These are phyloP conservation scores for Lachnellula hyalina DNA, from an alignment of 2,329 filamentous ascomycete species.

Conservation along the genomic window DNA sequence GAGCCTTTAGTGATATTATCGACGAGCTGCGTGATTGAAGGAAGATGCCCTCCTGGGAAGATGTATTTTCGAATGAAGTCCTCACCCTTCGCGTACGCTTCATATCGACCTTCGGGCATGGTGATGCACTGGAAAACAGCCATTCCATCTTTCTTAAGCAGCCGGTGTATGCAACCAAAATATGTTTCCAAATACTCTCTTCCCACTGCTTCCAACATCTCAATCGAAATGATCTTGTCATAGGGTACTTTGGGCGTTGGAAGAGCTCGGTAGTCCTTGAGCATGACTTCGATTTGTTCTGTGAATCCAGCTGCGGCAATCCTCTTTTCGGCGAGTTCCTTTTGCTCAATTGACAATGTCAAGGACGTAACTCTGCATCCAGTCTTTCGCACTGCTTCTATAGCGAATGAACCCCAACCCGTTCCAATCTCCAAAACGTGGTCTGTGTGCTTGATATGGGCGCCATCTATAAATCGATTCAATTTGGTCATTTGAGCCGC, in stretches of 20 bases:
- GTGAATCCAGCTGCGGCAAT: constrained; percentile 56
- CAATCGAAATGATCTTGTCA: constrained; percentile 70
- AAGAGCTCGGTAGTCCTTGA: constrained; percentile 64
- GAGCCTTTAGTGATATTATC: constrained; percentile 57
- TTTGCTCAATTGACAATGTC: constrained; percentile 65
- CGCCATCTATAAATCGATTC: constrained; percentile 58
- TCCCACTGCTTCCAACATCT: constrained; percentile 74
- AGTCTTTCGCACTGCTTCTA: constrained; percentile 59
- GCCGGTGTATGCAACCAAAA: constrained; percentile 56
- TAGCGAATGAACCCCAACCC: constrained; percentile 71
- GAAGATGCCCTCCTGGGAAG: constrained; percentile 71
- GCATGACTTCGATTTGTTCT: constrained; percentile 56
- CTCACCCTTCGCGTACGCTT: constrained; percentile 59
- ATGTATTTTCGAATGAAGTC: constrained; percentile 76
- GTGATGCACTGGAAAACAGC: constrained; percentile 74
- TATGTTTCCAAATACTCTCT: constrained; percentile 62
- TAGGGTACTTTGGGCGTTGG: constrained; percentile 49
- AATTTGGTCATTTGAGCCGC: constrained; percentile 64
- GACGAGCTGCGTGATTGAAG: constrained; percentile 51
- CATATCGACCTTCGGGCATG: constrained; percentile 65
- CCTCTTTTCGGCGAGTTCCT: constrained; percentile 58
- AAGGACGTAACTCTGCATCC: constrained; percentile 65
- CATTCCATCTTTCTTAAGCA: constrained; percentile 62
- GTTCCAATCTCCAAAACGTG: constrained; percentile 72
- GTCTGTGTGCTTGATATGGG: constrained; percentile 57